These are phyloP conservation scores for Lagenaria siceraria DNA, from an alignment of 306 rosid species.

Conservation along the genomic window DNA sequence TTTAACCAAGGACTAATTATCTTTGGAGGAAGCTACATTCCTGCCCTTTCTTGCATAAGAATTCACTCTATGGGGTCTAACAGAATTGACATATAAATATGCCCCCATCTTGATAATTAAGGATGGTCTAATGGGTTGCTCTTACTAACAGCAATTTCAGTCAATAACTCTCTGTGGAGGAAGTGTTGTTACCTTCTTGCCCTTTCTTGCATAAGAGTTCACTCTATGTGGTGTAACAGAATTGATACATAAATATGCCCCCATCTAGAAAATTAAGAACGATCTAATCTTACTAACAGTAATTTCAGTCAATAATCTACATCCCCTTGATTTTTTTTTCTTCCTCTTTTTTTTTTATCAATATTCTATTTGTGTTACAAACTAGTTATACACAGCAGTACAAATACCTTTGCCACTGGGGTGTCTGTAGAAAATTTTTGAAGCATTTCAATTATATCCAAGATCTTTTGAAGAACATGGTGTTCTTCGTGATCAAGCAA, in stretches of 20 bases:
- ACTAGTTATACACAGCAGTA: neutral
- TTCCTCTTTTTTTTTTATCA: too few species aligned
- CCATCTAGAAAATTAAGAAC: neutral
- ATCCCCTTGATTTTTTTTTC: neutral
- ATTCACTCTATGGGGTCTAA: too few species aligned
- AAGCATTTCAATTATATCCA: constrained; percentile 56
- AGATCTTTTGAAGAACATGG: constrained; percentile 44
- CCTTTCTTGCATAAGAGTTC: neutral
- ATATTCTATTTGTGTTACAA: neutral
- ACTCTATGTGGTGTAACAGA: neutral
- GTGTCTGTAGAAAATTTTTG: constrained; percentile 42
- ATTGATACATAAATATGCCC: neutral
- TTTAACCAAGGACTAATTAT: neutral
- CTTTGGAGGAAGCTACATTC: too few species aligned
- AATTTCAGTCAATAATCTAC: neutral
- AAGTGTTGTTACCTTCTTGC: too few species aligned
- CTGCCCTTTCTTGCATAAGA: too few species aligned
- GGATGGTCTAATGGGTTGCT: too few species aligned
- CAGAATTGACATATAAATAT: too few species aligned
- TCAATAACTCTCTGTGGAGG: neutral
- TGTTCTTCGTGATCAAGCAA: constrained; percentile 49
- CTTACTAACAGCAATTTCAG: neutral
- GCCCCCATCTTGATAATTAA: too few species aligned
- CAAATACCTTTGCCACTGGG: constrained; percentile 71
- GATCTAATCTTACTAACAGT: neutral